These are phyloP conservation scores for Euphrasia confusa DNA, from an alignment of 257 asterid species.

Conservation along the genomic window DNA sequence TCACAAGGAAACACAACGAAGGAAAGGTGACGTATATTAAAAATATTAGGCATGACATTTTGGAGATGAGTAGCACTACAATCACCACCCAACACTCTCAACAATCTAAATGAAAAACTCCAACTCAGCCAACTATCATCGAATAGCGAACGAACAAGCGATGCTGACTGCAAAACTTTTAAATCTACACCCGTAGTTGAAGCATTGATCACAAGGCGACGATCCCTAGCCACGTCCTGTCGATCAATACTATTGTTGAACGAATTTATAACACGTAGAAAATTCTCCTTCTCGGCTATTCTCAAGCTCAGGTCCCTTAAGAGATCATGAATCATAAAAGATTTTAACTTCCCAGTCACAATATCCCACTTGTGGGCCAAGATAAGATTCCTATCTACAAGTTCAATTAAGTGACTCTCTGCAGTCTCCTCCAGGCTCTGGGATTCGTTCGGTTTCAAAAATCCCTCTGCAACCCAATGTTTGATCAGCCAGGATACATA, in stretches of 20 bases:
- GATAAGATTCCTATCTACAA: slow-evolving; percentile 8
- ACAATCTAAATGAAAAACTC: neutral
- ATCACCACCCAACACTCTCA: slow-evolving; percentile 23
- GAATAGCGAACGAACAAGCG: neutral
- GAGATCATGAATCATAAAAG: neutral
- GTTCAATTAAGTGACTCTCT: neutral
- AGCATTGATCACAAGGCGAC: neutral
- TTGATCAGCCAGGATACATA: slow-evolving; percentile 1
- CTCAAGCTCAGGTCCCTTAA: neutral
- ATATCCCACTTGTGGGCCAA: neutral
- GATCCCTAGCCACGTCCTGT: neutral
- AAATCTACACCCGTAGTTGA: neutral
- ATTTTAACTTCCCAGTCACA: neutral
- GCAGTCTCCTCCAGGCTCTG: slow-evolving; percentile 3
- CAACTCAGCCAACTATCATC: neutral
- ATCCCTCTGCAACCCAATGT: slow-evolving; percentile 22
- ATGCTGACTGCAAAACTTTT: neutral
- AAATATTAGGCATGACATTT: too few species aligned
- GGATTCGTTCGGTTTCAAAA: slow-evolving; percentile 15
- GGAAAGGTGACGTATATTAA: too few species aligned
- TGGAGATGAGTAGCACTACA: too few species aligned
- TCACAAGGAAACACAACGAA: too few species aligned
- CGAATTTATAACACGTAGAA: neutral
- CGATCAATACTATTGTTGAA: neutral
- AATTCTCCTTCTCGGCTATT: neutral